Evolutionary conservation across 225 moss, liverwort and hornwort species (phyloP), one percentile per base, ranked within the genome.

Genomic region (Marchantia paleacea): DNA sequence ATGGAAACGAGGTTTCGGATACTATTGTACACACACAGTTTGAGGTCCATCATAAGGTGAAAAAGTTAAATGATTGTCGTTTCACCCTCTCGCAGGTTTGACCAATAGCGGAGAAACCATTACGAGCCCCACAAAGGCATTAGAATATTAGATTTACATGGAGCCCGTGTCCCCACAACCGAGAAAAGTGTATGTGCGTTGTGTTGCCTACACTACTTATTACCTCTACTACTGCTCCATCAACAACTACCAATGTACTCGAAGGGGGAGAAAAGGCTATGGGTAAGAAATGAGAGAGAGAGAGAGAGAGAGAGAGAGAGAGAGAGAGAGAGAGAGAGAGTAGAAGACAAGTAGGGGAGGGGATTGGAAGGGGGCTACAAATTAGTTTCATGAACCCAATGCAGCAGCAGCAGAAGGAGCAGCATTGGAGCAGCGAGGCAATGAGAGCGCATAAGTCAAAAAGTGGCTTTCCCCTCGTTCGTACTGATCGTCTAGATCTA

Each of bases 401-500:
- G 22, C 62, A 22, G 6, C 62, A 62, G 62, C 22, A 62, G 62
- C 18, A 62, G 24, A 24, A 24, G 24, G 6, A 29, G 28, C 28
- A 29, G 14, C 11, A 39, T 39, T 39, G 39, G 3, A 66, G 66
- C 19, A 29, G 39, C 39, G 12, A 24, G 66, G n/a, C 62, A 62
- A 66, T 66, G 66, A 66, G 66, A 66, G 66, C 28, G 29, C 66
- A 29, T 66, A 62, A 62, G 22, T 62, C 29, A 66, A 66, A 66
- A 66, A 66, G 66, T 66, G 12, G 26, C 9, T 66, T 66, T 66
- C 28, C 29, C 14, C 66, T 10, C 29, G 26, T 29, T 66, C 0
- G 28, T 29, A 28, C 66, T 28, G 10, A 11, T 29, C 0, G n/a
- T 63, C n/a, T 63, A n/a, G 63, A 6, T n/a, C 63, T 19, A 63